Base-by-base conservation (phyloP, 768 basidiomycete species). In the Suillus bovinus region DNA sequence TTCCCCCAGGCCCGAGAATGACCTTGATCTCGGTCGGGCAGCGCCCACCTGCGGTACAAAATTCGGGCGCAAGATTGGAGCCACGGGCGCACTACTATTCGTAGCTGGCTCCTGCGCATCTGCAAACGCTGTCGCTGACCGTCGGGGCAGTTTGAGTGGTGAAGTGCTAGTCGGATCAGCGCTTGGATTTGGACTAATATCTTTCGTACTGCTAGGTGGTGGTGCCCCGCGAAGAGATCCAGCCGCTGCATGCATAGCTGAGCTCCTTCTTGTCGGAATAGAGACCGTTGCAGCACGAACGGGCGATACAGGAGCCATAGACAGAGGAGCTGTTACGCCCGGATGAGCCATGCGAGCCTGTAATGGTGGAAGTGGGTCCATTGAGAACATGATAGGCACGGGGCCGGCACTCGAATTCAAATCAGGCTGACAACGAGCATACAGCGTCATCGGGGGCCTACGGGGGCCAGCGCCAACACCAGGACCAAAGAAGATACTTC, bases 1-100 rank as follows among this genome's bases (percentile, higher is more conserved):
- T 5, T 80, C 77, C 57, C 85, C 82, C 72, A 91, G 88, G 3
- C 84, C 88, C 10, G 90, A 92, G 69, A 93, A 93, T 24, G 89
- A 91, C 56, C 90, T 73, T 5, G 91, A 92, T 6, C 83, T 75
- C 16, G 82, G 84, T 7, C 91, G 76, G 10, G 77, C 67, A 3
- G 78, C 78, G 8, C 80, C 78, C 10, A 77, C 78, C 60, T 81
- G 81, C 0, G 91, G 89, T 61, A 84, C 79, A 68, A 92, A 91
- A 53, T 88, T 87, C 0, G 87, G 78, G 16, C 88, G 73, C 0
- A 83, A 87, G 31, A 89, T 69, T 22, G 74, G 73, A 38, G 22
- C 54, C 36, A 60, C 17, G 63, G 39, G 59, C 50, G 55, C 38
- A 16, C 47, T 49, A 16, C 63, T 52, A 17, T 41, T 36, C 47